These are phyloP conservation scores for Phlebiopsis flavidoalba DNA, from an alignment of 768 basidiomycete genomes.

Conservation along the genomic window DNA sequence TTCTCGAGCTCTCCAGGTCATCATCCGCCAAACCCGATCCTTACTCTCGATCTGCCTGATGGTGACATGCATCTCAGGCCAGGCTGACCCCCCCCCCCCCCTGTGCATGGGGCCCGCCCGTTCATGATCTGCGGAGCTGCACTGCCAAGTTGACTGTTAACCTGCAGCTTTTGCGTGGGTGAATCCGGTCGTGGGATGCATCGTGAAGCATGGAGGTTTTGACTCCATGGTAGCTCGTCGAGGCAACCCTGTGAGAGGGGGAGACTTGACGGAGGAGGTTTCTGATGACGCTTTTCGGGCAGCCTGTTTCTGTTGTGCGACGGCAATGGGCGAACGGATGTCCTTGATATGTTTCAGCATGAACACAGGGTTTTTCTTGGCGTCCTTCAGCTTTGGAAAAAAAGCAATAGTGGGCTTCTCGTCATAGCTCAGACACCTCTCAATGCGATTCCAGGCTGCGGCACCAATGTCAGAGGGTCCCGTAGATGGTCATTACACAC, in stretches of 20 bases:
- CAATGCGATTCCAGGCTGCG: constrained; percentile 64
- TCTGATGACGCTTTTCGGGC: constrained; percentile 66
- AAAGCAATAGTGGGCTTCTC: constrained; percentile 94
- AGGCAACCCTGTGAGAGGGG: constrained; percentile 34
- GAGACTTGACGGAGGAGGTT: constrained; percentile 17
- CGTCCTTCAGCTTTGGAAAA: constrained; percentile 97
- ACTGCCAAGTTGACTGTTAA: constrained; percentile 48
- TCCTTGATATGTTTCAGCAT: constrained; percentile 98
- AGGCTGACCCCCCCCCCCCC: too few relatives aligned
- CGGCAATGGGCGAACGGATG: constrained; percentile 94
- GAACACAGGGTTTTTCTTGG: constrained; percentile 97
- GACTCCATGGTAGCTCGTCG: constrained; percentile 40
- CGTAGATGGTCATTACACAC: constrained; percentile 22
- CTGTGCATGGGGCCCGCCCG: constrained; percentile 54
- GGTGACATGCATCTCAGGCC: constrained; percentile 76
- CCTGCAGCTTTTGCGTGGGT: constrained; percentile 69
- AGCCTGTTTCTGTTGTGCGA: constrained; percentile 95
- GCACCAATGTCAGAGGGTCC: constrained; percentile 6
- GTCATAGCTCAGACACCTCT: constrained; percentile 94
- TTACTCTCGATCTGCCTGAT: constrained; percentile 40
- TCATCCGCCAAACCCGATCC: constrained; percentile 35
- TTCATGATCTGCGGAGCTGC: constrained; percentile 44
- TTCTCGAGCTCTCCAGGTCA: constrained; percentile 38
- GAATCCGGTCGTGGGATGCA: constrained; percentile 27
- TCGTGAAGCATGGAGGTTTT: constrained; percentile 29